Conservation (phyloP, 768 basidiomycete species). For the Leccinum aurantiacum region DNA sequence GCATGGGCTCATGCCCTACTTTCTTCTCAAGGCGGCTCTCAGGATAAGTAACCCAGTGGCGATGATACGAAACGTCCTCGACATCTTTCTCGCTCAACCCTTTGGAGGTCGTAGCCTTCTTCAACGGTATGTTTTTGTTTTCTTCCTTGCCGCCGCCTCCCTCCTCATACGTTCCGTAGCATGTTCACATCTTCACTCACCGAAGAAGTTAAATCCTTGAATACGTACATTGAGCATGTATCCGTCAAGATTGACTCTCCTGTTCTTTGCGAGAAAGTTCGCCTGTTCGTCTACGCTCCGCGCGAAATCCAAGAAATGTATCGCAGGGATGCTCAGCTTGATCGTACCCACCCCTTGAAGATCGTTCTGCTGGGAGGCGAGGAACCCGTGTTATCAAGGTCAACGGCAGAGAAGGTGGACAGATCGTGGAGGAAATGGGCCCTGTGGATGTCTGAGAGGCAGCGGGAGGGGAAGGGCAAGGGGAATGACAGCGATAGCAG, state of each 20-base stretch:
- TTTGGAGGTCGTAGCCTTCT: constrained; percentile 92
- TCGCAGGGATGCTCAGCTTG: constrained; percentile 72
- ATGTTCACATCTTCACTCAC: constrained; percentile 94
- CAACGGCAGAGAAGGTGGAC: constrained; percentile 79
- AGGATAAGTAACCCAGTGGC: constrained; percentile 93
- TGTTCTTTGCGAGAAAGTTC: constrained; percentile 83
- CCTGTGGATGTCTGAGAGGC: constrained; percentile 64
- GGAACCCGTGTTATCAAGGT: constrained; percentile 68
- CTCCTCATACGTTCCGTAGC: constrained; percentile 40
- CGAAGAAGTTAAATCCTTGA: constrained; percentile 83
- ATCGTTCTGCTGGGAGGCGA: constrained; percentile 79
- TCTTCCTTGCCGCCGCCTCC: background rate
- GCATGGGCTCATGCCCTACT: constrained; percentile 97
- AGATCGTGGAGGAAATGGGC: constrained; percentile 77
- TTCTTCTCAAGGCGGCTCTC: constrained; percentile 89
- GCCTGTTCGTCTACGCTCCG: constrained; percentile 82
- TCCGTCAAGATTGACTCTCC: constrained; percentile 88
- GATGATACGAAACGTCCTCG: constrained; percentile 92
- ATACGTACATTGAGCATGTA: constrained; percentile 86
- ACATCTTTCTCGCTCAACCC: constrained; percentile 94
- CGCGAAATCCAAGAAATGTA: constrained; percentile 84
- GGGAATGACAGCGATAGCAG: constrained; percentile 73
- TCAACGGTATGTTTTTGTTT: constrained; percentile 59
- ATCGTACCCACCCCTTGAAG: constrained; percentile 74
- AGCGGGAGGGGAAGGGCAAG: constrained; percentile 40